These are phyloP conservation scores for Hyaloperonospora arabidopsidis DNA, from an alignment of 352 stramenopile genomes.

Conservation along the genomic window DNA sequence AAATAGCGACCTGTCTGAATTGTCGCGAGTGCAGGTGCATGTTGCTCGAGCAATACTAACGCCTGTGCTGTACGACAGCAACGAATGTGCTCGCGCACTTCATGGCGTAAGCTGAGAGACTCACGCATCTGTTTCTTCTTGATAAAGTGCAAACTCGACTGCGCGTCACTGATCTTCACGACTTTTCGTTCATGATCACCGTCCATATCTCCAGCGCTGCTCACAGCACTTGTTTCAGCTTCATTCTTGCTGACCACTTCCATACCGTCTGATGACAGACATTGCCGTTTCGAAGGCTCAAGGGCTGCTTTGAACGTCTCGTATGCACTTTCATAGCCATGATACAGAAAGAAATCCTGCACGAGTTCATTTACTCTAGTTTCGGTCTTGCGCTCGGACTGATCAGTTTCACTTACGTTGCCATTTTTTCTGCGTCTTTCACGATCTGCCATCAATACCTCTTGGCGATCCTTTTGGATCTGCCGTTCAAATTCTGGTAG, in stretches of 20 bases:
- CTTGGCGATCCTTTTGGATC: constrained; percentile 41
- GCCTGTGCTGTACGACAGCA: constrained; percentile 27
- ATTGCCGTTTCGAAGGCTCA: constrained; percentile 3
- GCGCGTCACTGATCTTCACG: constrained; percentile 1
- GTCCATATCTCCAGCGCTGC: constrained; percentile 10
- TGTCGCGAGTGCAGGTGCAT: constrained; percentile 9
- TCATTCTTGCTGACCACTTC: constrained; percentile 7
- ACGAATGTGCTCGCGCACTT: constrained; percentile 34
- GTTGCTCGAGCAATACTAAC: constrained; percentile 20
- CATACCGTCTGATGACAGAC: constrained; percentile 7
- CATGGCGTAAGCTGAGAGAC: constrained; percentile 27
- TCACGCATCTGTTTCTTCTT: constrained; percentile 11
- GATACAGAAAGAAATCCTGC: constrained; percentile 36
- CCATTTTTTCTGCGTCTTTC: constrained; percentile 8
- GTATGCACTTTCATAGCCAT: constrained; percentile 34
- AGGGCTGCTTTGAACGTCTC: constrained; percentile 18
- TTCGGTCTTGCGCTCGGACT: constrained; percentile 23
- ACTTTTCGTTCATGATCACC: constrained; percentile 12
- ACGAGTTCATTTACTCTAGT: constrained; percentile 28
- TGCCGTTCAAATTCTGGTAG: constrained; percentile 37
- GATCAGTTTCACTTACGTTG: constrained; percentile 3
- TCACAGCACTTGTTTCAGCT: constrained; percentile 3
- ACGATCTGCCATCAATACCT: constrained; percentile 22
- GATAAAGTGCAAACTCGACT: constrained; percentile 1
- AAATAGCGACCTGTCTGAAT: constrained; percentile 2